Evolutionary conservation across 257 asterid genomes (phyloP).

Genomic region (Schizonepeta tenuifolia): DNA sequence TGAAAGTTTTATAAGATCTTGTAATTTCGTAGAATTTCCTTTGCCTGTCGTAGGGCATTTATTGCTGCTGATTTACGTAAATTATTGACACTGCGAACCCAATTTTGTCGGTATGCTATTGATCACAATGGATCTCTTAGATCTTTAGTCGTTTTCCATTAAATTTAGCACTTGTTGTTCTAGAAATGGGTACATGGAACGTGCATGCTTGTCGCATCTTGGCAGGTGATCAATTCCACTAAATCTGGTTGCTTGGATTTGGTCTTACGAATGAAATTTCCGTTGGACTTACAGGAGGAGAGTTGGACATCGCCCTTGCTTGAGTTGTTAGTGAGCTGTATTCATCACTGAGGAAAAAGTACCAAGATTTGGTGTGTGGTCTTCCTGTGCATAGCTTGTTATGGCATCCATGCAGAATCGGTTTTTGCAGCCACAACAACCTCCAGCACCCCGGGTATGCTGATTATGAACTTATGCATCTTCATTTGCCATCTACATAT

Average conservation of each 20-base stretch:
- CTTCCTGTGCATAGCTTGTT: constrained; percentile 25
- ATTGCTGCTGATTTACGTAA: constrained; percentile 10
- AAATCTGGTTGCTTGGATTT: background rate
- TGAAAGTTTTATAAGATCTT: background rate
- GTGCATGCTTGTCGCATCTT: background rate
- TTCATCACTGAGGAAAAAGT: background rate
- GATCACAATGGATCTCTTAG: background rate
- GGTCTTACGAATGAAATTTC: constrained; percentile 22
- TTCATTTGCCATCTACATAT: constrained; percentile 14
- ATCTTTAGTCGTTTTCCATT: constrained; percentile 8
- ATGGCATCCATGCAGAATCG: constrained; percentile 66
- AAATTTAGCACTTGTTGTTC: background rate
- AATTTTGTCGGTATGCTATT: constrained; percentile 10
- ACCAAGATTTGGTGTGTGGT: constrained; percentile 15
- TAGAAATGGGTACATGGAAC: background rate
- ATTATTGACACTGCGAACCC: background rate
- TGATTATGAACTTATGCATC: constrained; percentile 27
- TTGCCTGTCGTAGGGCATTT: constrained; percentile 2
- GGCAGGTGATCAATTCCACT: background rate
- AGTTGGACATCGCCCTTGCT: constrained; percentile 23
- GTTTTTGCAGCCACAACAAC: constrained; percentile 57
- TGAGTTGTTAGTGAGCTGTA: constrained; percentile 16
- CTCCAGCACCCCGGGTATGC: constrained; percentile 57
- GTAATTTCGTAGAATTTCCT: constrained; percentile 5
- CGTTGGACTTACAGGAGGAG: constrained; percentile 15